Base-by-base conservation (phyloP, 352 stramenopile genomes). In the Phytopythium vexans region DNA sequence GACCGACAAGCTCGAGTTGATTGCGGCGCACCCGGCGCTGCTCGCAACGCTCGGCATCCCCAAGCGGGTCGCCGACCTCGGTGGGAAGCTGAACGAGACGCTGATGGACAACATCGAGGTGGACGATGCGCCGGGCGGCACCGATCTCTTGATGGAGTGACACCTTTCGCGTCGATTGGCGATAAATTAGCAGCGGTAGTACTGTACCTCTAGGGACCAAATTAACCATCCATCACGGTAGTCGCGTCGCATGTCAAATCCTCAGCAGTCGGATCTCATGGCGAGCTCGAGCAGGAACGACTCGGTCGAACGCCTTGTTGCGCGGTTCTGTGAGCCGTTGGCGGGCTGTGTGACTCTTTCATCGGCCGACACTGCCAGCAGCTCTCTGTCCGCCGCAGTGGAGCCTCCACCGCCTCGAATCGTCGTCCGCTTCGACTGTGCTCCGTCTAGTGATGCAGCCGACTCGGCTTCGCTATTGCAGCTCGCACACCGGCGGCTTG, bases 11-110 rank as follows among this genome's bases (percentile, higher is more conserved):
- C 46, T 91, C n/a, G 81, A 91, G 47, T 45, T 86, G 5, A 85
- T 91, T 45, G 67, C 77, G n/a, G 77, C 68, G n/a, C 81, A 91
- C 43, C 81, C 81, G 16, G 81, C 74, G 34, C 51, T 91, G 33
- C 45, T 78, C 53, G 73, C 76, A 14, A 89, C 77, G 0, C 55
- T 70, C 11, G 81, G 81, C 10, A 82, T 87, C 49, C 81, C 81
- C 0, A 88, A 88, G 41, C 67, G 73, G 8, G 81, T 91, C 59
- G 81, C 81, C 4, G 78, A 89, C 54, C 77, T 91, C 45, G 81
- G 75, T 11, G 81, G 77, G 8, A 74, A 68, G 38, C 64, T 91
- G 6, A 91, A 88, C 38, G 70, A 88, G 43, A 74, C 68, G 37
- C 62, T 71, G 32, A 88, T 91, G 77, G 81, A 91, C 46, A 68